These are phyloP conservation scores for Niveomyces coronatus DNA, from an alignment of 2,329 filamentous ascomycete genomes.

Conservation along the genomic window DNA sequence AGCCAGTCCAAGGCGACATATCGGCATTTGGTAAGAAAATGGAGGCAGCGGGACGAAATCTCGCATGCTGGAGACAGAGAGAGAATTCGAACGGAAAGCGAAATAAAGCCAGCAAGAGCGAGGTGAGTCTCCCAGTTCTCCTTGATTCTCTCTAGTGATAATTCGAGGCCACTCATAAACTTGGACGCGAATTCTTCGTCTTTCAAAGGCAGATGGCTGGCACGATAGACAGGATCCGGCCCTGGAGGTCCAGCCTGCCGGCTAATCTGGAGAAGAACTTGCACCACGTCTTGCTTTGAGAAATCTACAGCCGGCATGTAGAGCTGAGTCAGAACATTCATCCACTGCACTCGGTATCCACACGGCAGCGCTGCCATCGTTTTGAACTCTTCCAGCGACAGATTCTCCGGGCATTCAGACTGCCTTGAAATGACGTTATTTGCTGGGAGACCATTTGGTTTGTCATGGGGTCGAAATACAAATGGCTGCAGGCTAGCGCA, in stretches of 20 bases:
- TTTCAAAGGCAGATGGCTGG: not conserved
- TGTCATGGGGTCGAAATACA: not conserved
- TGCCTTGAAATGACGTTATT: slow-evolving; percentile 1
- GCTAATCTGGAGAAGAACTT: not conserved
- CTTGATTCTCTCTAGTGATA: not conserved
- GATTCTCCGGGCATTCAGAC: not conserved
- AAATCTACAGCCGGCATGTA: not conserved
- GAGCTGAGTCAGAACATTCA: slow-evolving; percentile 6
- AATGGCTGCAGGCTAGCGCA: not conserved
- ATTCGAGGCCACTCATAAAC: not conserved
- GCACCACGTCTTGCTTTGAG: not conserved
- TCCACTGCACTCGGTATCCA: slow-evolving; percentile 2
- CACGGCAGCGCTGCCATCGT: not conserved
- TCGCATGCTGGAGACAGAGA: not conserved
- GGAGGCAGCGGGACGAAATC: not conserved
- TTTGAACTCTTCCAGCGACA: slow-evolving; percentile 16
- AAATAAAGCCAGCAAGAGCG: not conserved
- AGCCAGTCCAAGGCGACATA: not conserved
- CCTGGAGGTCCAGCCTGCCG: not conserved
- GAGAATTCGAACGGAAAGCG: not conserved
- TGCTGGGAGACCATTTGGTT: not conserved
- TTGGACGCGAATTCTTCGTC: not conserved
- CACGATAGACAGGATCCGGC: not conserved
- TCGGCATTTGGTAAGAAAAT: not conserved
- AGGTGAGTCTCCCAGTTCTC: slow-evolving; percentile 4